These are phyloP conservation scores for Dalechampia spathulata DNA, from an alignment of 441 rosid species.

Conservation along the genomic window DNA sequence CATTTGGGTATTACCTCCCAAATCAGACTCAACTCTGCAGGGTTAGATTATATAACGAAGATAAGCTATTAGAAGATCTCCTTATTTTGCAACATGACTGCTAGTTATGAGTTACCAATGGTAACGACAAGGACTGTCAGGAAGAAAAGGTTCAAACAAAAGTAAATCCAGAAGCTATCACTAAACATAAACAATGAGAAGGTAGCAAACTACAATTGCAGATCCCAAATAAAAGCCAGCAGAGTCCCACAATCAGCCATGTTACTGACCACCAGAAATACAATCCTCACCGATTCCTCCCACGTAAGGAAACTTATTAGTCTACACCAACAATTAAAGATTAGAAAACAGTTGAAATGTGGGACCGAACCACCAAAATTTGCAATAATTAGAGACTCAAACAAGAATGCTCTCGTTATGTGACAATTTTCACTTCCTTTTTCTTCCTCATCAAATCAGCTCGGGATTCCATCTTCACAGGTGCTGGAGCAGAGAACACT, in stretches of 20 bases:
- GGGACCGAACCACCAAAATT: background rate
- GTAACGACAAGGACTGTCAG: too few relatives aligned
- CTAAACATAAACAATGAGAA: background rate
- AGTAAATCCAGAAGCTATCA: background rate
- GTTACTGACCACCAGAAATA: background rate
- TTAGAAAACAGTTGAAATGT: background rate
- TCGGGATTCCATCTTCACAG: conserved; percentile 72
- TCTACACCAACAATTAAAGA: background rate
- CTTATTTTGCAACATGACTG: background rate
- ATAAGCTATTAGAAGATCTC: too few relatives aligned
- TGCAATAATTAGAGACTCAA: conserved; percentile 2
- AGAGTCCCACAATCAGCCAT: background rate
- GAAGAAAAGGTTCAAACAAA: background rate
- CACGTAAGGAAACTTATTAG: background rate
- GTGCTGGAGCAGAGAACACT: conserved; percentile 61
- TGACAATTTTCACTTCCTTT: conserved; percentile 28
- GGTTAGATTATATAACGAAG: too few relatives aligned
- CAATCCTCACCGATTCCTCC: background rate
- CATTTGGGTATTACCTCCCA: too few relatives aligned
- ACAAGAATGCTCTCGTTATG: conserved; percentile 6
- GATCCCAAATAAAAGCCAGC: background rate
- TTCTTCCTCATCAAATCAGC: conserved; percentile 35
- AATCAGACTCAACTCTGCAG: too few relatives aligned
- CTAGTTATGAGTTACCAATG: too few relatives aligned
- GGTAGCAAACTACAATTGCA: background rate